These are phyloP conservation scores for Sechiopsis laciniata DNA, from an alignment of 306 rosid species.

Conservation along the genomic window DNA sequence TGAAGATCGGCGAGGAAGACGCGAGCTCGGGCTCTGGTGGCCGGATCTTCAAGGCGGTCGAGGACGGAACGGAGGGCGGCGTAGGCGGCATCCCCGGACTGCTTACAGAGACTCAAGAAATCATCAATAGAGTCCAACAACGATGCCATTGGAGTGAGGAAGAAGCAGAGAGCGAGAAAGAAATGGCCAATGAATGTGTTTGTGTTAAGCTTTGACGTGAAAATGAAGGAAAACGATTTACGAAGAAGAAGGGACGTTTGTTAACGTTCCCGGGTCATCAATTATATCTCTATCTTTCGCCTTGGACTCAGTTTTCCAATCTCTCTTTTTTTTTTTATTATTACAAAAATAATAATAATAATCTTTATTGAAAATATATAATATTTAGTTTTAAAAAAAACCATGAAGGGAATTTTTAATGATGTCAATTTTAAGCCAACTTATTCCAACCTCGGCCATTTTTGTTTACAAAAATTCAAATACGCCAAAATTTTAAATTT, in stretches of 20 bases:
- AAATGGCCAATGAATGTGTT: background rate
- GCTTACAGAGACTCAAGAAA: constrained; percentile 55
- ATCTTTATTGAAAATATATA: no score
- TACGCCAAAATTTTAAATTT: no score
- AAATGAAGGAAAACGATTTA: constrained; percentile 1
- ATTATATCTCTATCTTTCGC: background rate
- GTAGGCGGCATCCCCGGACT: constrained; percentile 83
- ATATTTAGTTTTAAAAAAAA: no score
- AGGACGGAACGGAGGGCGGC: constrained; percentile 57
- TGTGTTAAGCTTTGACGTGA: background rate
- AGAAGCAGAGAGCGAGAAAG: constrained; percentile 3
- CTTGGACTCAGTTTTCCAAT: constrained; percentile 6
- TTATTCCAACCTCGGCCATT: no score
- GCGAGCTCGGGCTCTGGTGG: constrained; percentile 60
- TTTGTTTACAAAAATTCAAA: no score
- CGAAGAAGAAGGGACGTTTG: constrained; percentile 18
- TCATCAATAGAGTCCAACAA: constrained; percentile 46
- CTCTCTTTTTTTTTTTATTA: no score
- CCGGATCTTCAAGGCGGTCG: constrained; percentile 72
- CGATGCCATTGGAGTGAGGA: constrained; percentile 25
- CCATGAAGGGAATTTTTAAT: no score
- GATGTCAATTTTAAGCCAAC: no score
- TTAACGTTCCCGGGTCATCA: constrained; percentile 18
- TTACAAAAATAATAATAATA: no score
- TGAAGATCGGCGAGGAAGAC: constrained; percentile 74